Evolutionary conservation across 2,329 filamentous ascomycete genomes (phyloP), one percentile per base, ranked within the genome.

Genomic region (Penicillium rolfsii): DNA sequence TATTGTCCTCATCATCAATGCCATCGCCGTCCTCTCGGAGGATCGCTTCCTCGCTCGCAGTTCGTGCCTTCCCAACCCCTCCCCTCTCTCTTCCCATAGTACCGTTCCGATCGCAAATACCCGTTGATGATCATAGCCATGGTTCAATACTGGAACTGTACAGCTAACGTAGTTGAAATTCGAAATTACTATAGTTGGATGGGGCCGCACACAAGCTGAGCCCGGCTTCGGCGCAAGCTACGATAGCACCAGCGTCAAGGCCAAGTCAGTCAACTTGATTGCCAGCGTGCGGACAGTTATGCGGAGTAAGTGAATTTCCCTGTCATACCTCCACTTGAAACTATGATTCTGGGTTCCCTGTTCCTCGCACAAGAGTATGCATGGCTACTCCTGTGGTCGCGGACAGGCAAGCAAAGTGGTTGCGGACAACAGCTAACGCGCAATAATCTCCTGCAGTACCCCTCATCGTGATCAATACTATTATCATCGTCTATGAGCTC

Each of bases 1-100:
- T 68, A 85, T 87, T 69, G 84, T 96, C 75, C 91, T 98, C 73
- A 86, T 98, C 75, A 88, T 95, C 79, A 99, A 99, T 79, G 91
- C 92, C 67, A 89, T 98, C 74, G 92, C 93, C 65, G 88, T 97
- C 74, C 89, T 98, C 67, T 96, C 92, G 70, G 93, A 97, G 86
- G 93, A 97, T 80, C 90, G 93, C 64, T 97, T 97, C 78, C 90
- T 97, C 67, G 90, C 89, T 59, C 87, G 91, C 78, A 93, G 80
- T 89, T 87, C 55, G 71, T 64, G 60, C 55, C 57, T 52, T 55
- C 41, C 52, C 58, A 22, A 22, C 19, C 19, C 19, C 19, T 22
- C 19, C 19, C 19, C 19, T 22, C 19, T 22, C 19, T 22, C 19
- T 22, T 22, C 19, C 19, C 19, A 22, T 22, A 38, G 36, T 38